Base-by-base conservation (phyloP, 2,329 filamentous ascomycete genomes). In the Scedosporium apiospermum region DNA sequence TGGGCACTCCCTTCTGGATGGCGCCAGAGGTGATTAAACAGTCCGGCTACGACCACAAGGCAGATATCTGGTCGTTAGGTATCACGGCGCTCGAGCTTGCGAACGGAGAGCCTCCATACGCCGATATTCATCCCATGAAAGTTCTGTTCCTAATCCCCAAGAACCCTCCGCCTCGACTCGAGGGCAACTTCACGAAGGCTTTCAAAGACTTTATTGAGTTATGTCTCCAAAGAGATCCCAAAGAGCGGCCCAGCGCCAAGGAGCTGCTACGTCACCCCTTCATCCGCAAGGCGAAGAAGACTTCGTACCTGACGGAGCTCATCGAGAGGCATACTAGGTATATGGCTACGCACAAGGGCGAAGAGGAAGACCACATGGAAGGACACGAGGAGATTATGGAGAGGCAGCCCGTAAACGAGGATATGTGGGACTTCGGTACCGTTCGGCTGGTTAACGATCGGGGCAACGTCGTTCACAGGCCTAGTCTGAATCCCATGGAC, bases 1-100 rank as follows among this genome's bases (percentile, higher is more conserved):
- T 99, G 38, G 95, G 95, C 41, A 98, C 93, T 0, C 93, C 95
- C 1, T 99, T 98, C 73, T 99, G 95, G 95, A 99, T 99, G 93
- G 93, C 95, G 2, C 93, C 93, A 10, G 93, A 99, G 76, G 93
- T 98, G 62, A 99, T 99, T 75, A 96, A 96, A 77, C 93, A 99
- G 74, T 96, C 92, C 63, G 93, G 93, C 58, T 97, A 98, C 78
- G 93, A 97, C 74, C 91, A 96, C 77, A 97, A 97, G 77, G 93
- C 93, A 55, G 93, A 98, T 72, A 96, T 98, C 64, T 98, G 93
- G 93, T 97, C 93, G 1, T 80, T 97, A 18, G 93, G 93, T 46
- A 97, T 97, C 72, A 97, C 93, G 1, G 93, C 93, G 1, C 83
- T 98, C 51, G 93, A 97, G 74, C 76, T 98, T 66, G 93, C 93